These are phyloP conservation scores for Platanthera zijinensis DNA, from an alignment of 106 monocot genomes.

Conservation along the genomic window DNA sequence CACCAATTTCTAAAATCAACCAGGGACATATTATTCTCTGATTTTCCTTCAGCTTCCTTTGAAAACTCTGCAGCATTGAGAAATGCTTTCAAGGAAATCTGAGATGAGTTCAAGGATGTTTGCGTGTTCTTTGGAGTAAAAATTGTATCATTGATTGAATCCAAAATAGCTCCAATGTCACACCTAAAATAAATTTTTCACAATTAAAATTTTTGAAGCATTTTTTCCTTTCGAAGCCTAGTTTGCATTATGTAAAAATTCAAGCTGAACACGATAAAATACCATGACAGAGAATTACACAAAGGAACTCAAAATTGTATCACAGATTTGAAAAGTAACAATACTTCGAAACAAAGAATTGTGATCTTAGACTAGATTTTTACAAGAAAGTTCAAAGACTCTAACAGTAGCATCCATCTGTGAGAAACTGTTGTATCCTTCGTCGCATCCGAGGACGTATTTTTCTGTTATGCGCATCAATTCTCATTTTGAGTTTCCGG, in stretches of 20 bases:
- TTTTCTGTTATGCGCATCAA: no score
- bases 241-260: background rate
- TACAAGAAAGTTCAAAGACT: background rate
- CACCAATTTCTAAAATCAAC: conserved; percentile 80
- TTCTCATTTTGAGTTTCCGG: no score
- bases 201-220: background rate
- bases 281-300: background rate
- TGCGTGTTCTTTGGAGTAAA: conserved; percentile 28
- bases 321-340: background rate
- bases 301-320: background rate
- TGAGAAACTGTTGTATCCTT: background rate
- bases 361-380: background rate
- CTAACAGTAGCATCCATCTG: background rate
- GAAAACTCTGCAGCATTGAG: conserved; percentile 58
- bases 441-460: no score
- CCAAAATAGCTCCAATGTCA: conserved; percentile 70
- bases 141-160: conserved; percentile 50
- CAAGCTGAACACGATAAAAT: background rate
- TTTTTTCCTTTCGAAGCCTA: background rate
- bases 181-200: conserved; percentile 30
- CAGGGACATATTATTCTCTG: conserved; percentile 44
- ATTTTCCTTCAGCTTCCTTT: conserved; percentile 27
- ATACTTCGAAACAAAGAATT: background rate
- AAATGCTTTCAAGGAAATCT: conserved; percentile 38
- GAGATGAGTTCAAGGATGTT: conserved; percentile 15